A percentile compares a stretch with the other conserved stretches of the same genome.
Evolutionary conservation across 306 rosid genomes (phyloP).

Genomic region (Bauhinia variegata): DNA sequence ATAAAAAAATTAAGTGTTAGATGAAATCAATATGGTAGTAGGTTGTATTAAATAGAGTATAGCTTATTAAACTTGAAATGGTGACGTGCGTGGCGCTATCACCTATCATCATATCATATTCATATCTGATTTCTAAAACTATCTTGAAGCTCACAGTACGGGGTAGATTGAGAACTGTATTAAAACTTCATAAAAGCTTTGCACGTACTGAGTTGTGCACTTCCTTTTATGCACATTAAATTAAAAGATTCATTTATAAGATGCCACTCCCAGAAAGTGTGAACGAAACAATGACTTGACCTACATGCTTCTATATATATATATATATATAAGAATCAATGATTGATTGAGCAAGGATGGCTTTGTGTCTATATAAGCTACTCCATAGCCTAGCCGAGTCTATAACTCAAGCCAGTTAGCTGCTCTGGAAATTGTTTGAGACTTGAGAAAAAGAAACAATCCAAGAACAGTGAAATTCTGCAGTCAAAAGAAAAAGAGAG

Average conservation of each 20-base stretch:
- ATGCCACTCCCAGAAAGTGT: neutral
- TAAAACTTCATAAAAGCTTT: neutral
- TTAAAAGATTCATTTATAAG: neutral
- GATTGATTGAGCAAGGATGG: neutral
- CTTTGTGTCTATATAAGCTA: neutral
- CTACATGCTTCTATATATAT: too few relatives aligned
- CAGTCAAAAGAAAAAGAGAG: too few relatives aligned
- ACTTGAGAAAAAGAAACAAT: too few relatives aligned
- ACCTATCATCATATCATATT: too few relatives aligned
- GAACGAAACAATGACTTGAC: neutral
- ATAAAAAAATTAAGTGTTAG: too few relatives aligned
- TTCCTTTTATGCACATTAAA: neutral
- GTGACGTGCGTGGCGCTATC: neutral
- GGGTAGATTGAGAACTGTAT: neutral
- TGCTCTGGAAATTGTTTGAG: neutral
- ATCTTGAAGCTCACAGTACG: neutral
- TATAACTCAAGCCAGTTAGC: neutral
- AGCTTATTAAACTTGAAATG: neutral
- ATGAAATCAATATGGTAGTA: neutral
- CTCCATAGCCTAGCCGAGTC: neutral
- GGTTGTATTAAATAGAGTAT: neutral
- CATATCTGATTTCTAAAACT: too few relatives aligned
- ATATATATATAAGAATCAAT: too few relatives aligned
- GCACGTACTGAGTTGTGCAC: neutral
- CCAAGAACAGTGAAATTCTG: too few relatives aligned